Evolutionary conservation across 805 yeast genomes (phyloP).

Genomic region (Candida ficus): DNA sequence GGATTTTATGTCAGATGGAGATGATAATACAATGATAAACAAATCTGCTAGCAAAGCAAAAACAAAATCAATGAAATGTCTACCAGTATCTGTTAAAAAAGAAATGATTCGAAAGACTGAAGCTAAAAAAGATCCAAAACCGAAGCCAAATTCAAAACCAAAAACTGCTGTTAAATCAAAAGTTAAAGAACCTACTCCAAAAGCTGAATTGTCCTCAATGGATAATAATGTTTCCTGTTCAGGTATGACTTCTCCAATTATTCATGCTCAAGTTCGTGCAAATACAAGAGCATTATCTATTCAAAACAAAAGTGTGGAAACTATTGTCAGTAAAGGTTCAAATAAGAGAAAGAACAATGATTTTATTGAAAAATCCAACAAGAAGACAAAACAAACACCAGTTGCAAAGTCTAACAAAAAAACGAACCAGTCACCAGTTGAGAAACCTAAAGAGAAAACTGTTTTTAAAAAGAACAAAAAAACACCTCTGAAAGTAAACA

Average conservation of each 20-base stretch:
- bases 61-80: slow-evolving; percentile 10
- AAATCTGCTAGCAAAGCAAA: not conserved
- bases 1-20: slow-evolving; percentile 20
- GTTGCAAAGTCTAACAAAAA: not conserved
- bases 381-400: not conserved
- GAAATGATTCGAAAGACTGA: not conserved
- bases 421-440: not conserved
- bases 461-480: not conserved
- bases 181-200: too few relatives aligned
- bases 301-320: not conserved
- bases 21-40: not conserved
- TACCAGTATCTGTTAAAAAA: not conserved
- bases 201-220: slow-evolving; percentile 5
- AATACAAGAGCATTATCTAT: slow-evolving; percentile 11
- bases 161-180: not conserved
- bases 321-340: not conserved
- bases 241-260: slow-evolving; percentile 11
- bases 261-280: slow-evolving; percentile 15
- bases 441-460: not conserved
- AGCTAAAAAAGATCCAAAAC: not conserved
- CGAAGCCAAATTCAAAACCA: not conserved
- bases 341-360: not conserved
- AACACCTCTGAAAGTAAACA: too few relatives aligned
- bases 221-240: slow-evolving; percentile 11
- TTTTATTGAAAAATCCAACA: too few relatives aligned